Base-by-base conservation (phyloP, 2,329 filamentous ascomycete species). In the Aspergillus fumigatiaffinis region DNA sequence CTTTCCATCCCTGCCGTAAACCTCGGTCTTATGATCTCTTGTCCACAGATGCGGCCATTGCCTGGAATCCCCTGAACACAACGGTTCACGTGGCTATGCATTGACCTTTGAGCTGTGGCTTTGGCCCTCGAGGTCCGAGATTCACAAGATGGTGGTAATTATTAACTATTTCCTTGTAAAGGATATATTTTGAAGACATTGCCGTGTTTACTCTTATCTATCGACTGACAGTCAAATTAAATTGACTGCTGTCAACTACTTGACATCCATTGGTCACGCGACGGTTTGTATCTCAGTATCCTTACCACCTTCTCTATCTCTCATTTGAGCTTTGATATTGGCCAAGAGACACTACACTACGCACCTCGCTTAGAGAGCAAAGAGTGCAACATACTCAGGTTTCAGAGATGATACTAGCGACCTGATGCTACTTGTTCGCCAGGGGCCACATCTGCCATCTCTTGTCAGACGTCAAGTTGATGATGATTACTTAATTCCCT, bases 41-140 rank as follows among this genome's bases (percentile, higher is more conserved):
- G 10, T 41, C 50, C 42, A 28, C 20, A 25, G 47, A 50, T 48
- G 32, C 48, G 35, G 44, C 9, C n/a, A 10, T 3, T 14, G 5
- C 20, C 44, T 38, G 41, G 44, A 26, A 26, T 57, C 41, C 46
- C 48, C 52, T 57, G 52, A 52, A 44, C 38, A 42, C 29, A 58
- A 57, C 53, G 41, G 50, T 59, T 56, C 60, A 61, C 60, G 60
- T 62, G 56, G 60, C 44, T 42, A 55, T 62, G 58, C 58, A 62
- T 60, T 57, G 60, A 55, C 60, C 60, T 58, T 47, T 14, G 12
- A 25, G 5, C 23, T 21, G 21, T 23, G 21, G 21, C 20, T 23
- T 47, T 44, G 41, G 41, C n/a, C 17, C 28, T 44, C 21, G 41
- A 23, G 10, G 41, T 47, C 20, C 12, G 17, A 21, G 42, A 46